These are phyloP conservation scores for Fonsecaea pugnacius DNA, from an alignment of 2,329 filamentous ascomycete genomes.

Conservation along the genomic window DNA sequence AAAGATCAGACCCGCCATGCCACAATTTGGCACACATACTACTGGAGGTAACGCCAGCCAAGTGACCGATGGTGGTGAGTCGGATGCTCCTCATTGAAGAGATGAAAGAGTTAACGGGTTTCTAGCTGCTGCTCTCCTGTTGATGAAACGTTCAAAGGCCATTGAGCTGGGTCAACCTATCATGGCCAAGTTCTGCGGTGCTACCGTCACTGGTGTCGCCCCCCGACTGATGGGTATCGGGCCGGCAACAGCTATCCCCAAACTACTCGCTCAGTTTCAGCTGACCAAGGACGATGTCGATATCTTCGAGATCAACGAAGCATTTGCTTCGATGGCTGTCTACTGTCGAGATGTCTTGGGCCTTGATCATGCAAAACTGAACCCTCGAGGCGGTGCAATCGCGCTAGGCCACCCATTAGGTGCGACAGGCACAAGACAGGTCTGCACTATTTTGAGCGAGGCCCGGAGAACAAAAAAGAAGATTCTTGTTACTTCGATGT, in stretches of 20 bases:
- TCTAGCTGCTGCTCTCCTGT: conserved; percentile 76
- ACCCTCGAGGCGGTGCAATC: conserved; percentile 91
- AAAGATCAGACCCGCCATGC: conserved; percentile 90
- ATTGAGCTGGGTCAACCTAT: conserved; percentile 87
- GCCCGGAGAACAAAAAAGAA: conserved; percentile 83
- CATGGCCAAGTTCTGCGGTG: conserved; percentile 89
- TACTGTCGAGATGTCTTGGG: conserved; percentile 78
- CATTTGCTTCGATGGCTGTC: conserved; percentile 96
- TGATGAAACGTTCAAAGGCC: conserved; percentile 94
- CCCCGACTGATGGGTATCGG: conserved; percentile 83
- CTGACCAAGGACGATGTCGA: conserved; percentile 82
- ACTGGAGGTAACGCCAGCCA: conserved; percentile 95
- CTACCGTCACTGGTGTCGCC: conserved; percentile 85
- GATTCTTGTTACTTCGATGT: conserved; percentile 92
- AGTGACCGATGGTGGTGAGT: conserved; percentile 82
- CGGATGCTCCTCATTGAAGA: no score
- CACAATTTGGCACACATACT: conserved; percentile 81
- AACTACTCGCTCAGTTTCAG: conserved; percentile 80
- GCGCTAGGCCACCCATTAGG: conserved; percentile 89
- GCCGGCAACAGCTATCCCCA: conserved; percentile 66
- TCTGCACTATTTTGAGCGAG: conserved; percentile 89
- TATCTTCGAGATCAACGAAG: conserved; percentile 93
- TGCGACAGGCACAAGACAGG: conserved; percentile 84
- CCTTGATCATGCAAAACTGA: conserved; percentile 74
- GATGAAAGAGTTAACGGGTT: conserved; percentile 37